phyloP scores from a whole-genome alignment of 169 alveolate species.

The Cryptosporidium muris region DNA sequence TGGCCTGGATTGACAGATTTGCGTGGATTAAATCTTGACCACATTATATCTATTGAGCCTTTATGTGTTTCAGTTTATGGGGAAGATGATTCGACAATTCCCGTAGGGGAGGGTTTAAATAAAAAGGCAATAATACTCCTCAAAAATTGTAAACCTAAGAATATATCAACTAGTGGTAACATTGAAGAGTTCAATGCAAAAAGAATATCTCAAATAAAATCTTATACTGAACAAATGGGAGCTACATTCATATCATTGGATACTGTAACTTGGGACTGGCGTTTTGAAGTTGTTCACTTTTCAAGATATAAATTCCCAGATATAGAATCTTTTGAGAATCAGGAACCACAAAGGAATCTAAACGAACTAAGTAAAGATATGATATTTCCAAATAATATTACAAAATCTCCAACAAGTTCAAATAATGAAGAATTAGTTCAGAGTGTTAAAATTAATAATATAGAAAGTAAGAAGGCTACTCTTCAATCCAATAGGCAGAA shows the following conservation, averaged over 20 bases:
- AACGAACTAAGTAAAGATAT: too few relatives aligned
- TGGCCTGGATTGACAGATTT: constrained; percentile 86
- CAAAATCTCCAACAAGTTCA: too few relatives aligned
- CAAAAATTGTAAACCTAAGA: constrained; percentile 77
- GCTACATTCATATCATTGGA: constrained; percentile 65
- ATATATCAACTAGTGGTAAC: neutral
- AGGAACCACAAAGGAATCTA: too few relatives aligned
- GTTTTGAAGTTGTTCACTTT: constrained; percentile 59
- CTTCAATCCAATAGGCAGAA: too few relatives aligned
- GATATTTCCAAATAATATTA: too few relatives aligned
- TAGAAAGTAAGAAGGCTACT: too few relatives aligned
- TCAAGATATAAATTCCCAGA: constrained; percentile 28
- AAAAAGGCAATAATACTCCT: constrained; percentile 77
- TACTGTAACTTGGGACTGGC: constrained; percentile 68
- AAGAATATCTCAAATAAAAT: constrained; percentile 39
- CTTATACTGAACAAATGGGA: constrained; percentile 70
- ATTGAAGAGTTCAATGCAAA: constrained; percentile 16
- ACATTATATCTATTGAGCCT: constrained; percentile 74
- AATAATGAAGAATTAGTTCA: too few relatives aligned
- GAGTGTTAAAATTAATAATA: too few relatives aligned
- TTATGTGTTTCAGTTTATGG: constrained; percentile 70
- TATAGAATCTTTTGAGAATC: neutral
- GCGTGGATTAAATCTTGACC: constrained; percentile 80
- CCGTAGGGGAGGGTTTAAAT: constrained; percentile 80
- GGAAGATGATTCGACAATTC: constrained; percentile 66